phyloP scores from a whole-genome alignment of 352 stramenopile species.

The Thraustochytrium sp. region DNA sequence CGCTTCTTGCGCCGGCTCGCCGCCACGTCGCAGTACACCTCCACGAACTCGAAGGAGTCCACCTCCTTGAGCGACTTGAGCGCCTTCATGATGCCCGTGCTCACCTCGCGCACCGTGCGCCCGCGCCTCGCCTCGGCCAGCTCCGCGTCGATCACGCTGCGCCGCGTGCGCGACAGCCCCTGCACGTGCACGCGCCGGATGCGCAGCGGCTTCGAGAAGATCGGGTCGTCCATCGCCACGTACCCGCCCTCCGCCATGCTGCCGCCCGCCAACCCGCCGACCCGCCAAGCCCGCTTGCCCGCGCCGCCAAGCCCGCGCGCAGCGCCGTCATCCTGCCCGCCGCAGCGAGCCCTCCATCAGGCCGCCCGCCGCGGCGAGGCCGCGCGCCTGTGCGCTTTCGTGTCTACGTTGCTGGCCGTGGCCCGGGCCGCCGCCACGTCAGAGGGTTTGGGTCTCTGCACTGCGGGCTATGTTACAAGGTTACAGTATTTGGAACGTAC shows the following conservation, averaged over 20 bases:
- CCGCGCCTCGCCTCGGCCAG: constrained; percentile 9
- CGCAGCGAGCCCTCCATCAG: too few species aligned
- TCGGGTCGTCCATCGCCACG: constrained; percentile 36
- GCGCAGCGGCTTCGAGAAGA: constrained; percentile 29
- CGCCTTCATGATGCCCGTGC: constrained; percentile 42
- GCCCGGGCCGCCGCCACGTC: too few species aligned
- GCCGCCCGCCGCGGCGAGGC: too few species aligned
- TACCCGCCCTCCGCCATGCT: neutral
- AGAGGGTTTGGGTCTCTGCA: too few species aligned
- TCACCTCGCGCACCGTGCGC: constrained; percentile 37
- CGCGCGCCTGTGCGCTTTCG: too few species aligned
- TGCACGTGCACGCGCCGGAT: constrained; percentile 31
- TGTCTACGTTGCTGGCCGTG: too few species aligned
- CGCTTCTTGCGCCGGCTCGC: neutral
- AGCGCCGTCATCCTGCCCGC: too few species aligned
- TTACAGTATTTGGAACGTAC: too few species aligned
- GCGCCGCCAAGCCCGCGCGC: too few species aligned
- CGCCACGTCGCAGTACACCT: constrained; percentile 41
- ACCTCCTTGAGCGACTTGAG: constrained; percentile 35
- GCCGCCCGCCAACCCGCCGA: too few species aligned
- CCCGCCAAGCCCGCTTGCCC: too few species aligned
- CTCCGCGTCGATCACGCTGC: constrained; percentile 39
- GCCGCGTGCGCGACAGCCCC: constrained; percentile 13
- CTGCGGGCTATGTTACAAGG: too few species aligned
- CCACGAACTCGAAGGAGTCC: constrained; percentile 36